These are phyloP conservation scores for Dothistroma pini DNA, from an alignment of 2,329 filamentous ascomycete species.

Conservation along the genomic window DNA sequence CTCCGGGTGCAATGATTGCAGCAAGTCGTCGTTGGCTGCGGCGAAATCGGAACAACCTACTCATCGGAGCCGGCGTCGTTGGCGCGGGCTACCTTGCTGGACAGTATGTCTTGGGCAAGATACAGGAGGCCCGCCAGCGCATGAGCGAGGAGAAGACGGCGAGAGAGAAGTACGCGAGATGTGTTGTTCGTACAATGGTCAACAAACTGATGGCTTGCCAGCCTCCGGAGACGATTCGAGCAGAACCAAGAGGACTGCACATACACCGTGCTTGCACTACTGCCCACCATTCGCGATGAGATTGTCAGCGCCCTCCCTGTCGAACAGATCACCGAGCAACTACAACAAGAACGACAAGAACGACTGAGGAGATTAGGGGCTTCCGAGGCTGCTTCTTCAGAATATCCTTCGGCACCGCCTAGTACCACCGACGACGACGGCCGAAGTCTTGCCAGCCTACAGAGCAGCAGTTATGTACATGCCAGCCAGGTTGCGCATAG, in stretches of 20 bases:
- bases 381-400: slow-evolving; percentile 56
- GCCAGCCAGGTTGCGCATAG: slow-evolving; percentile 67
- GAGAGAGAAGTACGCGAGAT: slow-evolving; percentile 76
- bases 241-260: slow-evolving; percentile 99
- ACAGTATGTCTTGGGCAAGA: slow-evolving; percentile 87
- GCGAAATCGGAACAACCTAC: slow-evolving; percentile 85
- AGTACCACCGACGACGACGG: slow-evolving; percentile 80
- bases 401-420: slow-evolving; percentile 55
- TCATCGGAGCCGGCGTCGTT: slow-evolving; percentile 80
- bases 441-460: slow-evolving; percentile 70
- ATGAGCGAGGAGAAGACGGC: slow-evolving; percentile 95
- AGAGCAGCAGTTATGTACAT: slow-evolving; percentile 77
- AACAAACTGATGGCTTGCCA: slow-evolving; percentile 38
- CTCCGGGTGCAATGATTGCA: slow-evolving; percentile 52
- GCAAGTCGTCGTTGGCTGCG: slow-evolving; percentile 86
- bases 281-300: slow-evolving; percentile 87
- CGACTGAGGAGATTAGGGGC: slow-evolving; percentile 50
- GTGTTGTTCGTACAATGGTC: not conserved
- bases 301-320: slow-evolving; percentile 85
- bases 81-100: slow-evolving; percentile 88
- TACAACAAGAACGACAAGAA: slow-evolving; percentile 87
- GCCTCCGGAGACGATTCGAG: slow-evolving; percentile 90
- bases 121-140: slow-evolving; percentile 88
- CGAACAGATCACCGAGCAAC: slow-evolving; percentile 85
- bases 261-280: slow-evolving; percentile 91